A percentile compares a stretch with the other conserved stretches of the same genome.
Evolutionary conservation across 2,329 filamentous ascomycete species (phyloP).

Genomic region (Penicillium glabrum): DNA sequence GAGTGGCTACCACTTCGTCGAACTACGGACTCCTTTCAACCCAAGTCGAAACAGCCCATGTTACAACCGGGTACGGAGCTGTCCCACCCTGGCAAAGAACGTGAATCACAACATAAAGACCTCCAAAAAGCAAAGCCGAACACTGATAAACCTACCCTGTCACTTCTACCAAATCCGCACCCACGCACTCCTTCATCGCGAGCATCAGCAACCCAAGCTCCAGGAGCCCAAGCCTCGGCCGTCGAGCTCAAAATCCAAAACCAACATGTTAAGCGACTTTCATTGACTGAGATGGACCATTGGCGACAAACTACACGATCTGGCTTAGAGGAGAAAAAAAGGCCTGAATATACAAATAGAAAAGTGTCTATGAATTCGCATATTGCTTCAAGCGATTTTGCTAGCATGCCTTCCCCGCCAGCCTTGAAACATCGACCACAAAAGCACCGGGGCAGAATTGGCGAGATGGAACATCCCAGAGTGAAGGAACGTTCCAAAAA

Average conservation of each 20-base stretch:
- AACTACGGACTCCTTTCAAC: constrained; percentile 22
- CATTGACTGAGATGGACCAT: constrained; percentile 38
- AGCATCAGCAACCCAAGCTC: constrained; percentile 16
- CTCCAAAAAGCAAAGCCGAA: constrained; percentile 7
- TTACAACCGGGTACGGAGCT: neutral
- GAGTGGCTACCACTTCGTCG: constrained; percentile 47
- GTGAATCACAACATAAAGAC: neutral
- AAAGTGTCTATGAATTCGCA: constrained; percentile 35
- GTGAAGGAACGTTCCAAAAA: constrained; percentile 27
- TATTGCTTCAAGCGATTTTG: constrained; percentile 25
- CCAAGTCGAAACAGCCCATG: constrained; percentile 1
- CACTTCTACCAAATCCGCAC: constrained; percentile 9
- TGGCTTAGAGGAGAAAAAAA: constrained; percentile 33
- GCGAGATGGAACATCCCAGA: constrained; percentile 19
- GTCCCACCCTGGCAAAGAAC: constrained; percentile 1
- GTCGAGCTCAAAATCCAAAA: constrained; percentile 40
- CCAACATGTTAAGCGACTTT: constrained; percentile 41
- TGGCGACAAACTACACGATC: constrained; percentile 35
- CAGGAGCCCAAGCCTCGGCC: constrained; percentile 28
- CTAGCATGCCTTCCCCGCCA: constrained; percentile 38
- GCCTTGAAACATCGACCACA: constrained; percentile 41
- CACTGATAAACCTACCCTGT: constrained; percentile 4
- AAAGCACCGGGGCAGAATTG: constrained; percentile 35
- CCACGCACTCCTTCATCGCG: constrained; percentile 34
- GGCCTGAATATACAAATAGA: constrained; percentile 30